Conservation (phyloP, 106 monocot species). For the Dioscorea dumetorum region DNA sequence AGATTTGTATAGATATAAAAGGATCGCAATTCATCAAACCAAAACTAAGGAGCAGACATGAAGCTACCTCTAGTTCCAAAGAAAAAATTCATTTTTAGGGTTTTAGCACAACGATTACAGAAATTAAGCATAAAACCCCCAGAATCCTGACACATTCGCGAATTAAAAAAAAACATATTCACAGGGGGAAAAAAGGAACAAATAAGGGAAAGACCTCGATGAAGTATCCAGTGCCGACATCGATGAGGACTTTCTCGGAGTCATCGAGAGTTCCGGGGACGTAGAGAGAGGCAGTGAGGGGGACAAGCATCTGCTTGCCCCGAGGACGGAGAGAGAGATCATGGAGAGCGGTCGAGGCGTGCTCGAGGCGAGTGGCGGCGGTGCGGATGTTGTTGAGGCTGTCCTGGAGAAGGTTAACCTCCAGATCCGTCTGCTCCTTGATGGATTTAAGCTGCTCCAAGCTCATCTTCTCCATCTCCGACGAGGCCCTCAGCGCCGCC, state of each 20-base stretch:
- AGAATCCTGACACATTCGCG: neutral
- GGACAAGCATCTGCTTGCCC: constrained; percentile 95
- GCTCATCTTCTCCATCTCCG: constrained; percentile 74
- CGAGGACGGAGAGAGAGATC: constrained; percentile 81
- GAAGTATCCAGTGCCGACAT: constrained; percentile 99
- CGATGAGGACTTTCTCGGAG: constrained; percentile 77
- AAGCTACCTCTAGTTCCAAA: too few relatives aligned
- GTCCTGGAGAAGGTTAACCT: constrained; percentile 89
- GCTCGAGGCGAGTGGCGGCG: constrained; percentile 77
- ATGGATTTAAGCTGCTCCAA: constrained; percentile 75
- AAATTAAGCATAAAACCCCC: neutral
- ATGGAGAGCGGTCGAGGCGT: constrained; percentile 63
- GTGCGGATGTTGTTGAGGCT: constrained; percentile 90
- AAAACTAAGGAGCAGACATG: too few relatives aligned
- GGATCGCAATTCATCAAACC: too few relatives aligned
- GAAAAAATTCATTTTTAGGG: too few relatives aligned
- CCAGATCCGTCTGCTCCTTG: constrained; percentile 88
- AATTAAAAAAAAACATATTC: too few relatives aligned
- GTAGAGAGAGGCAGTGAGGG: constrained; percentile 92
- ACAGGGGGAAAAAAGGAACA: neutral
- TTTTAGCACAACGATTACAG: neutral
- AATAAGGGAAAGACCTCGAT: constrained; percentile 55
- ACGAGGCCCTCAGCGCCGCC: constrained; percentile 10
- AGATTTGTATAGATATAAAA: too few relatives aligned
- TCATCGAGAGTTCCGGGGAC: constrained; percentile 88